Base-by-base conservation (phyloP, 371 early-diverging fungal genomes). In the Rhizopus sp. region DNA sequence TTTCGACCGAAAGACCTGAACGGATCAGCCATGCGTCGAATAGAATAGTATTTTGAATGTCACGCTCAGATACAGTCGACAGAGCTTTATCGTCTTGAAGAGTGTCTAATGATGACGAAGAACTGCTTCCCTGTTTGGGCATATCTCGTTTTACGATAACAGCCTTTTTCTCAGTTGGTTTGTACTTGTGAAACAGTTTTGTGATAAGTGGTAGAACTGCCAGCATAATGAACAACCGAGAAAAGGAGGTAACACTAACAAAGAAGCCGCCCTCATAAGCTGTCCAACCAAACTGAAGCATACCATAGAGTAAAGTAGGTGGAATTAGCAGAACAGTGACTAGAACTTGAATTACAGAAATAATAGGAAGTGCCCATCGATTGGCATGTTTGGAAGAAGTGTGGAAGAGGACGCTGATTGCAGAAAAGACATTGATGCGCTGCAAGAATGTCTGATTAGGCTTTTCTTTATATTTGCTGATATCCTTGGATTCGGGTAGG, bases 1-100 rank as follows among this genome's bases (percentile, higher is more conserved):
- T 62, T 23, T 72, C 77, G 37, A 77, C 53, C 0, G 56, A 40
- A 5, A 63, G 55, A 4, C 83, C 83, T 9, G 68, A 47, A 5
- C 83, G 73, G 31, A 80, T 50, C 61, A 82, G 59, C 79, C 79
- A 77, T 1, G 64, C 55, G 40, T 83, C 81, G 42, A 80, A 76
- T 39, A 40, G 9, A 30, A 69, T 53, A 5, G 59, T 34, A 33
- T 51, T 59, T 3, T 54, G 42, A 7, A 23, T 23, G 6, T 32
- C 46, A 16, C 49, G 16, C 10, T 41, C 34, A 13, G 15, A 50
- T 31, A 23, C 40, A 23, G 23, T 23, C 23, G 23, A 23, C 23
- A 2, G 23, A 2, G 6, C 34, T n/a, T 35, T 29, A 23, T 47
- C 46, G 15, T 29, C 30, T 46, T 29, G 30, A 5, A 46, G 30